These are phyloP conservation scores for Eimeria necatrix DNA, from an alignment of 169 alveolate species.

Conservation along the genomic window DNA sequence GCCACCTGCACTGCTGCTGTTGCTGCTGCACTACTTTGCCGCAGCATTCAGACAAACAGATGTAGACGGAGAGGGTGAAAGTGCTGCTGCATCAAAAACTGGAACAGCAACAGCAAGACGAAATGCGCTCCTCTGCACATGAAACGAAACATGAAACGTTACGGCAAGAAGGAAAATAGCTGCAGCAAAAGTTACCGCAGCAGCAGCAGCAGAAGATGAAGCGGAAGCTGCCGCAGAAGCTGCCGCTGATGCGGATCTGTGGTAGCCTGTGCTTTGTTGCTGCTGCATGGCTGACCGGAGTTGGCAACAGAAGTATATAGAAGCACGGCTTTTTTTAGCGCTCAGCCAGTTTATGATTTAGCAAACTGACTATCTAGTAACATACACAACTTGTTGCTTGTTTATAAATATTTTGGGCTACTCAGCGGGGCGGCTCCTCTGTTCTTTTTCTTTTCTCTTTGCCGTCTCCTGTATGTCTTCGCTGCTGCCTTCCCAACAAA, in stretches of 20 bases:
- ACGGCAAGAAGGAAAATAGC: background rate
- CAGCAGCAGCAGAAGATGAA: background rate
- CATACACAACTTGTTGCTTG: background rate
- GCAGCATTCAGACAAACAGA: background rate
- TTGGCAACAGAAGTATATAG: too few relatives aligned
- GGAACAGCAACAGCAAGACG: background rate
- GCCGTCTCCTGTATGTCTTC: conserved; percentile 32
- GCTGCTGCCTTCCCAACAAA: conserved; percentile 36
- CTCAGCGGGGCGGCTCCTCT: conserved; percentile 30
- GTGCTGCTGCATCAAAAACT: background rate
- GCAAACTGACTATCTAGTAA: too few relatives aligned
- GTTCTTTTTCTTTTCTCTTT: background rate
- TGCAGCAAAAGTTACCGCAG: background rate
- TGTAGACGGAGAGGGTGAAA: background rate
- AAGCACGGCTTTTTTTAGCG: too few relatives aligned
- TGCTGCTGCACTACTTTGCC: conserved; percentile 5
- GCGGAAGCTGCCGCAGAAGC: conserved; percentile 42
- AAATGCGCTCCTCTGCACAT: background rate
- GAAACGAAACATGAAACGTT: background rate
- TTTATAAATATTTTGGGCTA: conserved; percentile 39
- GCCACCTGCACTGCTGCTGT: background rate
- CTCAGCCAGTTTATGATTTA: too few relatives aligned
- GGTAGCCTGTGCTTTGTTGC: background rate
- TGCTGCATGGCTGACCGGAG: background rate
- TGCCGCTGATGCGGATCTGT: background rate